Evolutionary conservation across 2,329 filamentous ascomycete species (phyloP).

Genomic region (Trichoderma hamatum): DNA sequence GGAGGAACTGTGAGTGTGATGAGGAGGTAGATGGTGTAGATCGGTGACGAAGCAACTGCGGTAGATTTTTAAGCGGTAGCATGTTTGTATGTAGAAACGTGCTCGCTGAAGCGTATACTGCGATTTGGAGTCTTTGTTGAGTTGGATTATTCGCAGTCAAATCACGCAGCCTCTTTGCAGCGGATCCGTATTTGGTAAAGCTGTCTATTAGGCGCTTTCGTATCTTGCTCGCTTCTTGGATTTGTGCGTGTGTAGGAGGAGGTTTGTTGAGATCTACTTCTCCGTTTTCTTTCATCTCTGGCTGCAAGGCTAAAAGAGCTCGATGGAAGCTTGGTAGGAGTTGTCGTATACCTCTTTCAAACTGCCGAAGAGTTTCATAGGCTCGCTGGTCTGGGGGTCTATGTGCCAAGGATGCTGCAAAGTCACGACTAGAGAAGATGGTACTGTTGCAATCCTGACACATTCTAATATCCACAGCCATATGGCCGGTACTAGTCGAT

Average conservation of each 20-base stretch:
- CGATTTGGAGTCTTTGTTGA: constrained; percentile 75
- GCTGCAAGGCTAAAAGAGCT: constrained; percentile 70
- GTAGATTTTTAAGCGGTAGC: constrained; percentile 79
- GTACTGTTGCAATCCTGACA: constrained; percentile 80
- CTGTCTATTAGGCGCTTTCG: constrained; percentile 88
- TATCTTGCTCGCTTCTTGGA: constrained; percentile 84
- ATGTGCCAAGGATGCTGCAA: constrained; percentile 67
- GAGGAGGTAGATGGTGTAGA: constrained; percentile 39
- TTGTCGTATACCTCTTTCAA: constrained; percentile 81
- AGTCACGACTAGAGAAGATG: constrained; percentile 71
- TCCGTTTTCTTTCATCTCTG: constrained; percentile 46
- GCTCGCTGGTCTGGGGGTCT: constrained; percentile 76
- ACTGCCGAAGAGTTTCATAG: constrained; percentile 82
- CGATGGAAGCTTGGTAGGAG: constrained; percentile 85
- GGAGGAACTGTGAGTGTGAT: constrained; percentile 38
- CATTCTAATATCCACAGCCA: constrained; percentile 83
- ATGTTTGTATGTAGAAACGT: constrained; percentile 87
- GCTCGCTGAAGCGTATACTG: constrained; percentile 80
- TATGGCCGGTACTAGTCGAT: constrained; percentile 45
- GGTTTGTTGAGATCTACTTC: constrained; percentile 46
- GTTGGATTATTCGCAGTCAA: constrained; percentile 72
- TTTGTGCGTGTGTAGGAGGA: constrained; percentile 63
- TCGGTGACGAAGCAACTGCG: constrained; percentile 61
- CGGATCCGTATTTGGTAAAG: constrained; percentile 83
- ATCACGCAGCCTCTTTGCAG: constrained; percentile 79